Conservation (phyloP, 768 basidiomycete species). For the Lactarius sanguifluus region DNA sequence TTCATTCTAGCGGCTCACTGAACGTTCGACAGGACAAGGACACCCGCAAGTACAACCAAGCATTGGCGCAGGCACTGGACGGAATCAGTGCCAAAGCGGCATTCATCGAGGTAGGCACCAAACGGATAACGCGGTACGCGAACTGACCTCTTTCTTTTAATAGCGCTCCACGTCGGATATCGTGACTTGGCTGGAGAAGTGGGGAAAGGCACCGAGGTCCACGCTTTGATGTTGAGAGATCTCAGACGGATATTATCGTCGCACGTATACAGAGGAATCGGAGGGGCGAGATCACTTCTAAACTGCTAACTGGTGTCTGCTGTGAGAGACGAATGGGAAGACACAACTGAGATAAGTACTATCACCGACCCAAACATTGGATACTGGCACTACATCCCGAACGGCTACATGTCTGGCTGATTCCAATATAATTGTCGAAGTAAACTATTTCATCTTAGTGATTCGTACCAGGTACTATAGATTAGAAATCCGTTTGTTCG, state of each 20-base stretch:
- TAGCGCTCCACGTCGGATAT: slow-evolving; percentile 29
- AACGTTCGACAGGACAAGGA: slow-evolving; percentile 21
- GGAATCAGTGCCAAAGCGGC: slow-evolving; percentile 22
- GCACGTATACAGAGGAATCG: background rate
- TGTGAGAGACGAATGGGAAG: background rate
- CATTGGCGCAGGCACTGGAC: slow-evolving; percentile 27
- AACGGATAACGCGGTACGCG: background rate
- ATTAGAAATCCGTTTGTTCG: no score
- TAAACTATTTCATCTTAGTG: no score
- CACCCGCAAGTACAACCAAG: slow-evolving; percentile 25
- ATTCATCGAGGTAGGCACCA: slow-evolving; percentile 25
- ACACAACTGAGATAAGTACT: background rate
- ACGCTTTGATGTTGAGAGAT: slow-evolving; percentile 1
- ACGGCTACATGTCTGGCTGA: no score
- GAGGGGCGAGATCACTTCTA: background rate
- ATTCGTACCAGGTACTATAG: no score
- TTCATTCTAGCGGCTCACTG: background rate
- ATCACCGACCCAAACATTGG: no score
- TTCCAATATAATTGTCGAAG: no score
- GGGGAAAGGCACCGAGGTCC: slow-evolving; percentile 14
- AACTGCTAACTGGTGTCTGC: background rate
- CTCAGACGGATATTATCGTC: background rate
- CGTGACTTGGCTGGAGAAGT: slow-evolving; percentile 25
- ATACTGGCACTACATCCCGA: no score
- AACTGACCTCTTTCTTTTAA: background rate